Conservation (phyloP, 176 grass and related monocot species). For the Hordeum marinum region DNA sequence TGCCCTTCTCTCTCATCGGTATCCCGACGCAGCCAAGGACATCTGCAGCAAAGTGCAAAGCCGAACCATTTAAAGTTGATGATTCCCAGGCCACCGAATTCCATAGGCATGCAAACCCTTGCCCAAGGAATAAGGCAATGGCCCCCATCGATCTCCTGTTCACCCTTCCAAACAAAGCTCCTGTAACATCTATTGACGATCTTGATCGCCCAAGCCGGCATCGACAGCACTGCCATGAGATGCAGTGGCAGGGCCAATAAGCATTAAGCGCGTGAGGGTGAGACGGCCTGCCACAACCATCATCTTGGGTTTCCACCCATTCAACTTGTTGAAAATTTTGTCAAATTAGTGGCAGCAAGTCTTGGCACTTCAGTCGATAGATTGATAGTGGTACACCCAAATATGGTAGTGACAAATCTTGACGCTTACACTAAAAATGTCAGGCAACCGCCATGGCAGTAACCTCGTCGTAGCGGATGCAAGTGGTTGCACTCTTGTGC, state of each 20-base stretch:
- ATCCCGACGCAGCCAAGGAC: too few relatives aligned
- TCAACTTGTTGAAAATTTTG: neutral
- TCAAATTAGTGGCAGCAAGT: neutral
- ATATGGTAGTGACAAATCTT: too few relatives aligned
- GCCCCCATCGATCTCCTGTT: neutral
- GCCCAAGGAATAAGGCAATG: neutral
- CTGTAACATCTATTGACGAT: fast-evolving
- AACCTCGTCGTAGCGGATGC: fast-evolving
- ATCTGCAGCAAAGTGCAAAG: too few relatives aligned
- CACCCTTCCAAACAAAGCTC: neutral
- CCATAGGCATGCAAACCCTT: neutral
- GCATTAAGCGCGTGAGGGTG: neutral
- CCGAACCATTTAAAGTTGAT: too few relatives aligned
- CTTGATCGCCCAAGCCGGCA: neutral
- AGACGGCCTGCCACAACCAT: fast-evolving
- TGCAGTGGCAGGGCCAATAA: neutral
- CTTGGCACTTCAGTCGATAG: fast-evolving
- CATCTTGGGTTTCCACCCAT: neutral
- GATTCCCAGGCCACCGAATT: neutral
- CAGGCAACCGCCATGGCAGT: fast-evolving
- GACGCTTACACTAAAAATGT: neutral
- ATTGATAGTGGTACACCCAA: neutral
- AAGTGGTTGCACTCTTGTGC: neutral
- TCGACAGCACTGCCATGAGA: neutral
- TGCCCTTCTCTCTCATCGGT: too few relatives aligned